Base-by-base conservation (phyloP, 768 basidiomycete species). In the Panellus pusillus region DNA sequence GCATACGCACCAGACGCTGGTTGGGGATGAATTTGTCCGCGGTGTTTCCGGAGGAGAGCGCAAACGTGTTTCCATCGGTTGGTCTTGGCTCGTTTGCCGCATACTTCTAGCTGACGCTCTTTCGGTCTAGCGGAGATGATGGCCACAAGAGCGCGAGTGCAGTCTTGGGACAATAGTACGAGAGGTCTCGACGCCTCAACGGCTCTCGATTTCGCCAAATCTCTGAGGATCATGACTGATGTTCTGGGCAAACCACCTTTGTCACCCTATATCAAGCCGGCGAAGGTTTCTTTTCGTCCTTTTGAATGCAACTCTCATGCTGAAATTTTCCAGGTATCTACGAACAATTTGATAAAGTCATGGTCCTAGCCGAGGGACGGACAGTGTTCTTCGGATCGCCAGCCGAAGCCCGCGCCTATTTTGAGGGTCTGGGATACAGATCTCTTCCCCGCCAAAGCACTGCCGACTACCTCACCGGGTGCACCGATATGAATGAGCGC, bases 21-120 rank as follows among this genome's bases (percentile, higher is more conserved):
- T 96, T 37, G 94, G 94, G 0, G 85, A 93, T 65, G 92, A 90
- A 55, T 91, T 89, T 62, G 86, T 96, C 9, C 86, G 86, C 14
- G 88, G 89, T 19, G 82, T 91, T 13, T 87, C 84, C 0, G 89
- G 90, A 39, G 89, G 89, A 17, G 89, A 91, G 63, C 78, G 86
- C 47, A 94, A 93, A 56, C 79, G 79, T 39, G 84, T 94, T 14
- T 85, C 85, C 52, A 93, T 93, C 61, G 54, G 54, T 55, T 47
- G 9, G 47, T 27, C 5, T 18, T 9, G 2, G 8, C 3, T 31
- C 37, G 5, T 17, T 35, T 12, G 18, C 28, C 28, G n/a, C 12
- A 6, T 20, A n/a, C 2, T 12, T 8, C 19, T 41, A 8, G 7
- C 36, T 39, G 24, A 24, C 41, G 13, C 6, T 28, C 17, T 20